Evolutionary conservation across 768 basidiomycete genomes (phyloP), one percentile per base, ranked within the genome.

Genomic region (Heimioporus sp.): DNA sequence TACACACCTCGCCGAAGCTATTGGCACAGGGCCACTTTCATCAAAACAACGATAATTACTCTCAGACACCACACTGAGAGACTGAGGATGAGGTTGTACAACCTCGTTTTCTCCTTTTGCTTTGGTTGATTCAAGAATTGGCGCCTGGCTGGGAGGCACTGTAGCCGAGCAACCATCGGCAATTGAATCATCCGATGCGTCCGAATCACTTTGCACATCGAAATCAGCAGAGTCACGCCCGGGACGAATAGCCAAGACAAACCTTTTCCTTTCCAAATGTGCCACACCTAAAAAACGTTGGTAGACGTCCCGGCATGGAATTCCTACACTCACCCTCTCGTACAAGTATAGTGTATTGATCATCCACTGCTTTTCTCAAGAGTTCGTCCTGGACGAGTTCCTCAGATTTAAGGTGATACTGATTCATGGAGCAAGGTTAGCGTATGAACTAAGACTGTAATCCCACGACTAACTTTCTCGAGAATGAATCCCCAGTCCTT

Each of bases 1-100:
- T 3, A 56, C 62, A 10, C 39, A 63, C 63, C 52, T 43, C 30
- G 47, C 52, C 15, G 53, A 5, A 24, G 34, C 2, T 2, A 17
- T 20, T 28, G 52, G n/a, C 17, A 16, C 11, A 2, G 43, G 4
- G 2, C 10, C 31, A 3, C 11, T 55, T 20, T 51, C 37, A 4
- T 63, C 61, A 4, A 28, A 4, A 44, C 63, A 64, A 11, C 63
- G 64, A 31, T 57, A 60, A 30, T 36, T 39, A 11, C 63, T 64
- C 54, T 65, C 55, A 3, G 57, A 65, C 5, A 64, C 61, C 16
- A 64, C 61, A 13, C 50, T 65, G n/a, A 65, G 49, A 36, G 60
- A 41, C 21, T 50, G 40, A 0, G 57, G 13, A 32, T 52, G 56
- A 28, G 37, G 49, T 6, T 43, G 39, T 5, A 10, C 12, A 17